These are phyloP conservation scores for Zygoascus tannicola DNA, from an alignment of 805 yeast species.

Conservation along the genomic window DNA sequence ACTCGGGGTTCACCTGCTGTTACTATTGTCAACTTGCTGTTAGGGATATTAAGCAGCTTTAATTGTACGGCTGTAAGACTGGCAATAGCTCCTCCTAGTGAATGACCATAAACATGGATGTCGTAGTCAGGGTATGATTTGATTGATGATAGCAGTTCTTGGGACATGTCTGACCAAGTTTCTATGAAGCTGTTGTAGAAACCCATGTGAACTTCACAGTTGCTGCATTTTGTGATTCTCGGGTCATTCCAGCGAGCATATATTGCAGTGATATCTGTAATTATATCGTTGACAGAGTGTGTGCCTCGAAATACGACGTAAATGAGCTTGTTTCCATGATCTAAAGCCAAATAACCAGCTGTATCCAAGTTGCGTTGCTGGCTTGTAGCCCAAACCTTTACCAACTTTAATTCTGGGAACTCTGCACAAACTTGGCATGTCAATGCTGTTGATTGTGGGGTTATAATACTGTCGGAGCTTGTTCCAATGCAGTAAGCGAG, in stretches of 20 bases:
- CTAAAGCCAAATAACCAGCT: not conserved
- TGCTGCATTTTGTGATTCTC: not conserved
- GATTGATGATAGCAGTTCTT: not conserved
- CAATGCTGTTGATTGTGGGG: not conserved
- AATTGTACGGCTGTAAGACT: constrained; percentile 53
- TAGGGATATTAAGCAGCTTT: constrained; percentile 35
- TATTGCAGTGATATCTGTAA: constrained; percentile 4
- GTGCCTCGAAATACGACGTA: constrained; percentile 10
- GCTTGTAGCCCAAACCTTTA: not conserved
- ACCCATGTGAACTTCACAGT: constrained; percentile 8
- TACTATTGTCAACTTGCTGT: constrained; percentile 39
- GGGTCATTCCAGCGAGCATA: not conserved
- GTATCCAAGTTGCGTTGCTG: not conserved
- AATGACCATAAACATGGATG: constrained; percentile 57
- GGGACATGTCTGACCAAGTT: not conserved
- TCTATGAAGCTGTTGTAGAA: constrained; percentile 5
- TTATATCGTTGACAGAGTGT: constrained; percentile 1
- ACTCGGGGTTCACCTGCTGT: constrained; percentile 57
- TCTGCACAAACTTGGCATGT: not conserved
- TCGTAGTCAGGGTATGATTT: constrained; percentile 37
- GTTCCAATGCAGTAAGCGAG: not conserved
- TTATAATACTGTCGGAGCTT: not conserved
- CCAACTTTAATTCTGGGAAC: not conserved
- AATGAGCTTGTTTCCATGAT: constrained; percentile 1
- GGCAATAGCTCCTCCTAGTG: constrained; percentile 67